Percentiles rank a stretch among this genome's conserved stretches.
Evolutionary conservation across 1,139 yeast genomes (phyloP).

Genomic region (Debaryomycetaceae sp.): DNA sequence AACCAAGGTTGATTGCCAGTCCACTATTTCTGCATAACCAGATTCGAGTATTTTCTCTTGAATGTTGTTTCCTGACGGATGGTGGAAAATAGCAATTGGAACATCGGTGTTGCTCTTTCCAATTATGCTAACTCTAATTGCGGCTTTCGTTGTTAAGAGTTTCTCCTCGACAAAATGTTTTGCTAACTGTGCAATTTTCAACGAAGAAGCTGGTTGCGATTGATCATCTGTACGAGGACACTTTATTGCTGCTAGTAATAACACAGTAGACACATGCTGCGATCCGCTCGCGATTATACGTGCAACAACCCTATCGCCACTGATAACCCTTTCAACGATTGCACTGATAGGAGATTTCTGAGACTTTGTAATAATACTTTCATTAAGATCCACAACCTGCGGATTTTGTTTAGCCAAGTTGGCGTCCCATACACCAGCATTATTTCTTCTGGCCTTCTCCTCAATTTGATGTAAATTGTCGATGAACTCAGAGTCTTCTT

Average conservation of each 20-base stretch:
- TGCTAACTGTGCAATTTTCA: constrained; percentile 62
- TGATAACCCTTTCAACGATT: constrained; percentile 70
- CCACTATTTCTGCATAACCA: constrained; percentile 75
- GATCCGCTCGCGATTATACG: constrained; percentile 47
- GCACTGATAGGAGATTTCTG: constrained; percentile 45
- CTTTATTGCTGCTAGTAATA: constrained; percentile 70
- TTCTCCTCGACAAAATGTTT: constrained; percentile 65
- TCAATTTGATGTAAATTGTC: constrained; percentile 31
- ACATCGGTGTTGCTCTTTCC: constrained; percentile 64
- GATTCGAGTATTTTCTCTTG: constrained; percentile 62
- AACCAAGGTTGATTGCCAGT: constrained; percentile 76
- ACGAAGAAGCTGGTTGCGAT: constrained; percentile 34
- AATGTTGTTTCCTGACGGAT: constrained; percentile 69
- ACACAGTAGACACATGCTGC: constrained; percentile 51
- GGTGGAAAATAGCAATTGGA: constrained; percentile 60
- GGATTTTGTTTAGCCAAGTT: constrained; percentile 6
- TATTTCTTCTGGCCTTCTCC: constrained; percentile 46
- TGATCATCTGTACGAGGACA: constrained; percentile 64
- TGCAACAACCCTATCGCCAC: constrained; percentile 72
- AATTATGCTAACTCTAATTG: constrained; percentile 50
- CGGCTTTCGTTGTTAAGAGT: constrained; percentile 57
- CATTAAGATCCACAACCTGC: constrained; percentile 34
- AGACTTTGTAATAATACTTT: constrained; percentile 34
- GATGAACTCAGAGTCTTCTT: constrained; percentile 30
- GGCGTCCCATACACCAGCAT: constrained; percentile 55